Base-by-base conservation (phyloP, 2,329 filamentous ascomycete genomes). In the Plectosphaerella plurivora region DNA sequence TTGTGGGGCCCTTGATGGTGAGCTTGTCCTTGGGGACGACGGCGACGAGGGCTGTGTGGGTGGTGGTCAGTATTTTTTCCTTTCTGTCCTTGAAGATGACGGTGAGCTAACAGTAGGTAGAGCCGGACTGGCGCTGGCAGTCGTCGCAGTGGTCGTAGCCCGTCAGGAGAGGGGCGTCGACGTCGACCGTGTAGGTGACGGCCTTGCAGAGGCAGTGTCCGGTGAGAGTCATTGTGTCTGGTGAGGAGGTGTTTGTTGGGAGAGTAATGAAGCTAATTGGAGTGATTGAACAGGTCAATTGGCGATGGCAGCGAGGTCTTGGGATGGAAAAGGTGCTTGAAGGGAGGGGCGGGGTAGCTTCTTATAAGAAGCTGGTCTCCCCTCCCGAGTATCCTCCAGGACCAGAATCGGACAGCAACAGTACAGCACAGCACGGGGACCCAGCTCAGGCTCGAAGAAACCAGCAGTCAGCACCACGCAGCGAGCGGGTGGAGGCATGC, bases 101-200 rank as follows among this genome's bases (percentile, higher is more conserved):
- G 22, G 18, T 48, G 18, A 47, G 65, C 78, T 57, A 68, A 84
- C 81, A 87, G 69, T 88, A 88, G 53, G 84, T 86, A 16, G 83
- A 87, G 58, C 84, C 84, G 49, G 71, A 79, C 71, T 88, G 84
- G 63, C 84, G 83, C 71, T 88, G 84, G 77, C 84, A 88, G 70
- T 87, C 84, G 64, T 88, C 84, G 63, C 84, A 88, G 74, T 88
- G 84, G 65, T 88, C 86, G 67, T 88, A 87, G 57, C 79, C 84
- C 49, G 80, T 81, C 67, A 79, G 44, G 51, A 79, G 63, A 50
- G 78, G 77, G 47, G 68, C 71, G 24, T 80, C 77, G 54, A 78
- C 68, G 65, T 78, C 75, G 49, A 69, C 73, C 64, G 77, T 77
- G 77, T 90, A 91, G 65, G 85, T 88, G 70, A 87, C 81, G 62